Evolutionary conservation across 108 stramenopile genomes (phyloP).

Genomic region (Pseudonitzschia delicatissima): DNA sequence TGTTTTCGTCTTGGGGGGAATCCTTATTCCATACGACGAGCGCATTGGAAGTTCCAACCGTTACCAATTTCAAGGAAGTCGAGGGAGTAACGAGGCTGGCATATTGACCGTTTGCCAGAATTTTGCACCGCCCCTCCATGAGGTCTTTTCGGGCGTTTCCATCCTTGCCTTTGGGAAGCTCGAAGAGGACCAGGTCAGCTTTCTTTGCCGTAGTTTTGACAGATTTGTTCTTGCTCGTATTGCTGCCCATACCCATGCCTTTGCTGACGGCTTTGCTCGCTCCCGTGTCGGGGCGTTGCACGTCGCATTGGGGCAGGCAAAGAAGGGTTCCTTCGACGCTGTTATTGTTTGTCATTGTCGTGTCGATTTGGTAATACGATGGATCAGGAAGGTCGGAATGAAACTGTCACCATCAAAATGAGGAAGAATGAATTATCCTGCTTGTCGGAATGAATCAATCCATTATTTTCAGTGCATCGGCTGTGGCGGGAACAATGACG

Average conservation of each 20-base stretch:
- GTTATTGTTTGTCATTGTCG: too few species aligned
- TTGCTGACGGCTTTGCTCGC: too few species aligned
- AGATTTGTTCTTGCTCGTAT: background rate
- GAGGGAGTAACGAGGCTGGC: constrained; percentile 12
- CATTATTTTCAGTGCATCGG: too few species aligned
- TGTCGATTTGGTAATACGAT: too few species aligned
- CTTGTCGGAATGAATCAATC: too few species aligned
- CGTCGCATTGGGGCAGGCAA: constrained; percentile 11
- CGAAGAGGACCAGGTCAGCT: constrained; percentile 3
- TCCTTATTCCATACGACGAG: constrained; percentile 11
- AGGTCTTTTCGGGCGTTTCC: background rate
- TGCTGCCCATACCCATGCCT: background rate
- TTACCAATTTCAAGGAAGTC: constrained; percentile 3
- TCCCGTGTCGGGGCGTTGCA: background rate
- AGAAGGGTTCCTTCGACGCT: constrained; percentile 1
- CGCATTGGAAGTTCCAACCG: constrained; percentile 4
- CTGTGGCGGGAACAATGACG: too few species aligned
- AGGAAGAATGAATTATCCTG: too few species aligned
- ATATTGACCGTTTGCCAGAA: background rate
- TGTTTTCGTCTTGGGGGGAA: background rate
- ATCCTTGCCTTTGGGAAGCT: background rate
- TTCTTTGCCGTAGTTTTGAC: constrained; percentile 2
- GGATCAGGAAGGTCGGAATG: too few species aligned
- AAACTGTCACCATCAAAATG: too few species aligned
- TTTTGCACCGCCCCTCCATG: background rate